Evolutionary conservation across 73 alveolate genomes (phyloP).

Genomic region (Paramecium octaurelia): DNA sequence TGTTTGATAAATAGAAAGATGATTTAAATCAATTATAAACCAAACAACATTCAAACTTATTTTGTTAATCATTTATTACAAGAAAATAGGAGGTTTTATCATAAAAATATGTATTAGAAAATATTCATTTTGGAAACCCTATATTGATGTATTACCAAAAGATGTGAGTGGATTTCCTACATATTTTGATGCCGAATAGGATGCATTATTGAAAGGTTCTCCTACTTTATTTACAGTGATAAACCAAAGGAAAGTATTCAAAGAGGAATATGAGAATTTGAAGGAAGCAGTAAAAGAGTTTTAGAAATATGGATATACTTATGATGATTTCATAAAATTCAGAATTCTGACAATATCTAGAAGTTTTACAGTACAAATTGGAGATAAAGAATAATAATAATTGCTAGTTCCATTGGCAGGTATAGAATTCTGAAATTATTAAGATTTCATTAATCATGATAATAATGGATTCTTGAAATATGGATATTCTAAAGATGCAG

Average conservation of each 20-base stretch:
- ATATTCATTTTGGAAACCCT: slow-evolving; percentile 79
- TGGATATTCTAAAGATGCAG: slow-evolving; percentile 78
- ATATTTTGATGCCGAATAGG: slow-evolving; percentile 86
- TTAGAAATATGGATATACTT: slow-evolving; percentile 66
- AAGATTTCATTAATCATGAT: slow-evolving; percentile 92
- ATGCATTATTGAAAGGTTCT: slow-evolving; percentile 85
- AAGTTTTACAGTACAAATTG: slow-evolving; percentile 81
- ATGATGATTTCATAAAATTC: slow-evolving; percentile 79
- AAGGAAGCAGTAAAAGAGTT: slow-evolving; percentile 77
- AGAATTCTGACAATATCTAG: slow-evolving; percentile 87
- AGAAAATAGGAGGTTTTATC: slow-evolving; percentile 66
- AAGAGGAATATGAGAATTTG: slow-evolving; percentile 83
- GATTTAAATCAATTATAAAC: slow-evolving; percentile 75
- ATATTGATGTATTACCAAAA: slow-evolving; percentile 90
- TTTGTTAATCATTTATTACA: slow-evolving; percentile 85
- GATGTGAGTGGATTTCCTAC: slow-evolving; percentile 86
- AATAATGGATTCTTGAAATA: slow-evolving; percentile 89
- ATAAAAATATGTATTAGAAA: slow-evolving; percentile 23
- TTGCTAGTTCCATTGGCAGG: slow-evolving; percentile 63
- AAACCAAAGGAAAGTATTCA: slow-evolving; percentile 77
- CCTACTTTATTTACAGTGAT: slow-evolving; percentile 72
- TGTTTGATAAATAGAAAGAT: slow-evolving; percentile 83
- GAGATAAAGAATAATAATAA: slow-evolving; percentile 67
- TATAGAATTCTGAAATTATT: slow-evolving; percentile 79
- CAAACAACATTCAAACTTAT: slow-evolving; percentile 91